Evolutionary conservation across 306 rosid genomes (phyloP).

Genomic region (Biancaea sappan): DNA sequence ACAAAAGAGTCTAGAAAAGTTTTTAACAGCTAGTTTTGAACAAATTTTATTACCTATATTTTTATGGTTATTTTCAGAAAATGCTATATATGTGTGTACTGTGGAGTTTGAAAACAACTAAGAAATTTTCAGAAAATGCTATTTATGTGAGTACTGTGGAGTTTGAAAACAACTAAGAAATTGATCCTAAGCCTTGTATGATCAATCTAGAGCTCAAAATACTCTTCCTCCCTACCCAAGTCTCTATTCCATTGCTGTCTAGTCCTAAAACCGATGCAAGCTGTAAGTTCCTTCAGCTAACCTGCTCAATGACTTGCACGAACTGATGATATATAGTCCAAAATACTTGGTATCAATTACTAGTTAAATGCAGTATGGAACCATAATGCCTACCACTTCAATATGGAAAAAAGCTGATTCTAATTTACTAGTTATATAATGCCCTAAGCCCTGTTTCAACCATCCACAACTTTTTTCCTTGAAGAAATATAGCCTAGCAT

Average conservation of each 20-base stretch:
- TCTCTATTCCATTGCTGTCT: neutral
- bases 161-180: too few relatives aligned
- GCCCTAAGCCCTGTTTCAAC: constrained; percentile 15
- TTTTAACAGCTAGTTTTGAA: too few relatives aligned
- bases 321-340: neutral
- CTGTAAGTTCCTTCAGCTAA: neutral
- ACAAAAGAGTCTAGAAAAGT: too few relatives aligned
- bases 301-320: neutral
- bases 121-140: too few relatives aligned
- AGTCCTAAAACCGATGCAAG: neutral
- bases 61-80: too few relatives aligned
- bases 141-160: too few relatives aligned
- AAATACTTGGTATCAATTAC: neutral
- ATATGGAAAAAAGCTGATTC: neutral
- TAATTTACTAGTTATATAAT: neutral
- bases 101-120: too few relatives aligned
- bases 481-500: neutral
- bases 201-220: neutral
- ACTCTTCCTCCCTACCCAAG: neutral
- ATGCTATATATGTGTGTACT: too few relatives aligned
- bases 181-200: too few relatives aligned
- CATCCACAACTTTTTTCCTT: neutral
- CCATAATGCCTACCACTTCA: neutral
- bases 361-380: neutral
- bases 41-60: too few relatives aligned